These are phyloP conservation scores for Helianthus tuberosus DNA, from an alignment of 129 eudicot genomes.

Conservation along the genomic window DNA sequence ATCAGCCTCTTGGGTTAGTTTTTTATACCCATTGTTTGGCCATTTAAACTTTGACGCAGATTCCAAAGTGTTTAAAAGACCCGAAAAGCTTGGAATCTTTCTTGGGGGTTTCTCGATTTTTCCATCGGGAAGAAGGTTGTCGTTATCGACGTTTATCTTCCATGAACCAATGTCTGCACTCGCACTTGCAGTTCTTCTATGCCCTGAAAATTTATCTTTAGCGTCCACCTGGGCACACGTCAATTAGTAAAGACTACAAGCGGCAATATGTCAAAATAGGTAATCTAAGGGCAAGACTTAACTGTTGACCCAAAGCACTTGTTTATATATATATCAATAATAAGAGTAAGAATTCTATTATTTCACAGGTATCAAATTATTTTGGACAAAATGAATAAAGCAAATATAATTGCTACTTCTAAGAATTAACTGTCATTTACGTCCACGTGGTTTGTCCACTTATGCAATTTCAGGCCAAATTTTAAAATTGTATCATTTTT, in stretches of 20 bases:
- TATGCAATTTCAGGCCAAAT: too few relatives aligned
- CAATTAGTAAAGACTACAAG: constrained; percentile 5
- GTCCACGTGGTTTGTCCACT: background rate
- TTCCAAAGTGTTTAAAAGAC: constrained; percentile 62
- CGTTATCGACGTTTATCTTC: constrained; percentile 58
- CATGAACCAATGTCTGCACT: constrained; percentile 70
- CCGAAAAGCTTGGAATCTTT: constrained; percentile 76
- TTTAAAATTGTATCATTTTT: too few relatives aligned
- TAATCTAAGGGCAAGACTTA: background rate
- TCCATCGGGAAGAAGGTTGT: constrained; percentile 23
- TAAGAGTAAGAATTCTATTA: background rate
- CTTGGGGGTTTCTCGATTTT: constrained; percentile 54
- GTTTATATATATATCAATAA: background rate
- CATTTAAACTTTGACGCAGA: constrained; percentile 61
- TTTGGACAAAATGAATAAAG: background rate
- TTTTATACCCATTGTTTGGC: constrained; percentile 72
- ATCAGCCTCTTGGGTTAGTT: constrained; percentile 60
- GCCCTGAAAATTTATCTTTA: constrained; percentile 56
- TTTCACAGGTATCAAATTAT: background rate
- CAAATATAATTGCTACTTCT: too few relatives aligned
- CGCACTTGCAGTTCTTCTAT: constrained; percentile 86
- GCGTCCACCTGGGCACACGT: constrained; percentile 28
- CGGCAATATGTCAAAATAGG: background rate
- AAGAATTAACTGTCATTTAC: too few relatives aligned
- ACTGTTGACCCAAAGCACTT: background rate